A percentile compares a stretch with the other conserved stretches of the same genome.
These are phyloP conservation scores for Penicillium paradoxum DNA, from an alignment of 495 filamentous ascomycete species.

Conservation along the genomic window DNA sequence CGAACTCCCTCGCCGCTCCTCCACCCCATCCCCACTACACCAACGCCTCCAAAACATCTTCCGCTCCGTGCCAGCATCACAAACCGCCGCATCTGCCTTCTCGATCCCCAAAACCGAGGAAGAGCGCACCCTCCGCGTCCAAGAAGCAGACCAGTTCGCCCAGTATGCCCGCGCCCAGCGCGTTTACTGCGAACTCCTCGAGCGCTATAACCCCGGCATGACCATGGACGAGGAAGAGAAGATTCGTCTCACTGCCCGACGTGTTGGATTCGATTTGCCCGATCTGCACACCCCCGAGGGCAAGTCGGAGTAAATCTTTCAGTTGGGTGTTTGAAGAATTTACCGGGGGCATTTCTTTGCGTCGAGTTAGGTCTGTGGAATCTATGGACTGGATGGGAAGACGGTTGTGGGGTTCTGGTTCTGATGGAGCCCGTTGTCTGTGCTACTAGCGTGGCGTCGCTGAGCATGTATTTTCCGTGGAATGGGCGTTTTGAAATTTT, in stretches of 20 bases:
- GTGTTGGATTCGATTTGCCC: constrained; percentile 87
- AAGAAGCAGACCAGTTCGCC: constrained; percentile 69
- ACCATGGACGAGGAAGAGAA: constrained; percentile 78
- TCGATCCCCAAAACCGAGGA: constrained; percentile 10
- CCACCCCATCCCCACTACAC: constrained; percentile 57
- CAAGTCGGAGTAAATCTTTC: constrained; percentile 11
- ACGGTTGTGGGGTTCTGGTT: no score
- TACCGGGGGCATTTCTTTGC: background rate
- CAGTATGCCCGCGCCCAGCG: constrained; percentile 79
- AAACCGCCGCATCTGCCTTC: constrained; percentile 4
- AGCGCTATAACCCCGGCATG: constrained; percentile 91
- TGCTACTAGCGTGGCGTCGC: background rate
- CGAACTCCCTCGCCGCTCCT: constrained; percentile 71
- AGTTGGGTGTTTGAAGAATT: background rate
- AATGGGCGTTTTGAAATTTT: constrained; percentile 9
- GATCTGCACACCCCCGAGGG: constrained; percentile 22
- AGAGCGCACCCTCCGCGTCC: constrained; percentile 29
- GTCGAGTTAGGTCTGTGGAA: background rate
- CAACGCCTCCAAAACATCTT: constrained; percentile 51
- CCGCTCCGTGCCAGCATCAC: constrained; percentile 18
- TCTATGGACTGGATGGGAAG: background rate
- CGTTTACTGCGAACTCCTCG: constrained; percentile 70
- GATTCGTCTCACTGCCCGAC: constrained; percentile 73
- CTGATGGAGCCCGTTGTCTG: no score
- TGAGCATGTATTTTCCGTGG: constrained; percentile 1